Evolutionary conservation across 116 monocot genomes (phyloP).

Genomic region (Papilionanthe hybrid): DNA sequence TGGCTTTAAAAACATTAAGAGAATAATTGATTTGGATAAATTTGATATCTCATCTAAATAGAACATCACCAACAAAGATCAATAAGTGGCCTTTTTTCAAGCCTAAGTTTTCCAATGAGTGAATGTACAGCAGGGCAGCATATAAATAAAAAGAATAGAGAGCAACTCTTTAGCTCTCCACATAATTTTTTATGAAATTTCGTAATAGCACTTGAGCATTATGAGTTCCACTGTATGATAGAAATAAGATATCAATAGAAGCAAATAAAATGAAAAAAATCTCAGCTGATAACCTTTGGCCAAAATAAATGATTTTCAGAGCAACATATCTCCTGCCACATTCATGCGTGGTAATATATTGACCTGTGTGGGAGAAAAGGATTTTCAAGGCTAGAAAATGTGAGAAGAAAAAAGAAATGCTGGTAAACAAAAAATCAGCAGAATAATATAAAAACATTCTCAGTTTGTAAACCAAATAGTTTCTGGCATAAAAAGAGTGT

Average conservation of each 20-base stretch:
- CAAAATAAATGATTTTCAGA: conserved; percentile 85
- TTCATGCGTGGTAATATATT: conserved; percentile 18
- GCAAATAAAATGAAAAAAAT: background rate
- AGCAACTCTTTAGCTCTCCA: background rate
- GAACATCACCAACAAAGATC: background rate
- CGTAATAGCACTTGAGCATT: conserved; percentile 2
- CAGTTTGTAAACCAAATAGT: background rate
- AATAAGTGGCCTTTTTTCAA: too few species aligned
- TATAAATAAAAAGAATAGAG: background rate
- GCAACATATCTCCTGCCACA: conserved; percentile 61
- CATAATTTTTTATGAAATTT: background rate
- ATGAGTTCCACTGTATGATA: background rate
- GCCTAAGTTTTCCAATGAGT: background rate
- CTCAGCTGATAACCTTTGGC: conserved; percentile 55
- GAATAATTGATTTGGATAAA: background rate
- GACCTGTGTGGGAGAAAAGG: conserved; percentile 33
- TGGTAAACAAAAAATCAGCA: background rate
- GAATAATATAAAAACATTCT: background rate
- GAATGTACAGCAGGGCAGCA: background rate
- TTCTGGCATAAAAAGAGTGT: too few species aligned
- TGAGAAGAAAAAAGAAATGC: background rate
- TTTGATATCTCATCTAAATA: background rate
- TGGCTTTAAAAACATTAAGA: background rate
- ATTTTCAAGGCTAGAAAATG: background rate
- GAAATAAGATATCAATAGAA: background rate